Percentiles rank a stretch among this genome's conserved stretches.
Conservation (phyloP, 192 early-diverging fungal genomes). For the Coemansia aciculifera region DNA sequence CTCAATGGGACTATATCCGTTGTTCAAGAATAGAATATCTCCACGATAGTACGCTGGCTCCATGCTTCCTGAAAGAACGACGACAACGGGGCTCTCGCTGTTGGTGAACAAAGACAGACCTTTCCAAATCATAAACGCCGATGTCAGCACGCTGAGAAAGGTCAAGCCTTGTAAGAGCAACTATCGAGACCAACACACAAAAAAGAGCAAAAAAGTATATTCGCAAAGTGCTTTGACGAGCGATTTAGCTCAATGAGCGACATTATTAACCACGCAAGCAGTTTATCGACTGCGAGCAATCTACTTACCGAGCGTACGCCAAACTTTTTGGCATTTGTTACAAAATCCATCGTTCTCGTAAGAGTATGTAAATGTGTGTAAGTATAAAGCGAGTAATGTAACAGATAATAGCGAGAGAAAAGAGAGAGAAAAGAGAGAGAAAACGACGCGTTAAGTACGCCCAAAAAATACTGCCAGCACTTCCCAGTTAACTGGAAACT, state of each 20-base stretch:
- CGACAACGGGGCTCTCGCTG: slow-evolving; percentile 94
- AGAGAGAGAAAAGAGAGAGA: neutral
- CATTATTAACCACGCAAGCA: neutral
- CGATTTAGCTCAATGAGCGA: neutral
- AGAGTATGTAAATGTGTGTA: slow-evolving; percentile 1
- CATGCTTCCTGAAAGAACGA: slow-evolving; percentile 96
- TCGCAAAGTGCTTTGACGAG: neutral
- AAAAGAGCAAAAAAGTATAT: neutral
- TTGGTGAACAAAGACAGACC: slow-evolving; percentile 81
- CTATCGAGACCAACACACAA: slow-evolving; percentile 20
- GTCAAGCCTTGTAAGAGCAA: slow-evolving; percentile 76
- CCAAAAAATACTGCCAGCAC: neutral
- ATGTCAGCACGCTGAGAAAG: slow-evolving; percentile 84
- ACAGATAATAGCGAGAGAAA: neutral
- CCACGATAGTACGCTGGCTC: slow-evolving; percentile 94
- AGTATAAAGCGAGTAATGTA: neutral
- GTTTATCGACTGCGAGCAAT: neutral
- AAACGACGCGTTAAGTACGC: neutral
- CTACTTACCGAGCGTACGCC: slow-evolving; percentile 52
- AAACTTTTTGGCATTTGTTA: slow-evolving; percentile 38
- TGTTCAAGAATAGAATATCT: slow-evolving; percentile 86
- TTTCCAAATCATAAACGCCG: slow-evolving; percentile 98
- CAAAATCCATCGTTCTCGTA: slow-evolving; percentile 40
- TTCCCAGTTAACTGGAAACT: neutral
- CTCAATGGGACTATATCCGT: slow-evolving; percentile 66